Conservation (phyloP, 2,329 filamentous ascomycete genomes). For the Pseudopyrenochaeta lycopersici region DNA sequence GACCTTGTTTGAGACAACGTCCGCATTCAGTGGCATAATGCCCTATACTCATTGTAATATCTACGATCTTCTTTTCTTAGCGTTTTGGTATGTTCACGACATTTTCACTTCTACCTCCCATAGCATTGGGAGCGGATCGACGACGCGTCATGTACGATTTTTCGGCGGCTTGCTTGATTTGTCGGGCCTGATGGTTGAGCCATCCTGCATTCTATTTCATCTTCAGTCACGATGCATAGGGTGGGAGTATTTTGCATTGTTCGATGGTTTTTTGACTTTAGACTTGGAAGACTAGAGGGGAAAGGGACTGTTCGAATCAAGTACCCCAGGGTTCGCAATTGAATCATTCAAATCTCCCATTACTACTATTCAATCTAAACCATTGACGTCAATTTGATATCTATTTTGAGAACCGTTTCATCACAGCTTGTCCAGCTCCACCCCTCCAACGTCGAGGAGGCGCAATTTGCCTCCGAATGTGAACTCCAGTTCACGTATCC, state of each 20-base stretch:
- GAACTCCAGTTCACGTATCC: too few relatives aligned
- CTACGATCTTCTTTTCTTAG: slow-evolving; percentile 13
- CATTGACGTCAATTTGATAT: neutral
- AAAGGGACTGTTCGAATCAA: too few relatives aligned
- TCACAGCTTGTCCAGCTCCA: neutral
- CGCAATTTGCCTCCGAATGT: too few relatives aligned
- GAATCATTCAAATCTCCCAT: too few relatives aligned
- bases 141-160: slow-evolving; percentile 26
- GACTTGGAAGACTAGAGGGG: neutral
- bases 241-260: slow-evolving; percentile 14
- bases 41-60: slow-evolving; percentile 31
- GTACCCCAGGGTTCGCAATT: too few relatives aligned
- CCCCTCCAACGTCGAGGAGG: too few relatives aligned
- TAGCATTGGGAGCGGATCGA: slow-evolving; percentile 9
- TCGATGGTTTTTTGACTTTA: slow-evolving; percentile 2
- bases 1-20: slow-evolving; percentile 31
- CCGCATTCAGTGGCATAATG: slow-evolving; percentile 41
- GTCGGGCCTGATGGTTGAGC: neutral
- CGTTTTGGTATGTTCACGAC: slow-evolving; percentile 14
- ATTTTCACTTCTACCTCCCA: slow-evolving; percentile 10
- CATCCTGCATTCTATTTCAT: slow-evolving; percentile 2
- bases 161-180: neutral
- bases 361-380: too few relatives aligned
- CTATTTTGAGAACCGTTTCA: neutral
- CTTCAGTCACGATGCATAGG: slow-evolving; percentile 12